Evolutionary conservation across 2,329 filamentous ascomycete genomes (phyloP).

Genomic region (Monilinia laxa): DNA sequence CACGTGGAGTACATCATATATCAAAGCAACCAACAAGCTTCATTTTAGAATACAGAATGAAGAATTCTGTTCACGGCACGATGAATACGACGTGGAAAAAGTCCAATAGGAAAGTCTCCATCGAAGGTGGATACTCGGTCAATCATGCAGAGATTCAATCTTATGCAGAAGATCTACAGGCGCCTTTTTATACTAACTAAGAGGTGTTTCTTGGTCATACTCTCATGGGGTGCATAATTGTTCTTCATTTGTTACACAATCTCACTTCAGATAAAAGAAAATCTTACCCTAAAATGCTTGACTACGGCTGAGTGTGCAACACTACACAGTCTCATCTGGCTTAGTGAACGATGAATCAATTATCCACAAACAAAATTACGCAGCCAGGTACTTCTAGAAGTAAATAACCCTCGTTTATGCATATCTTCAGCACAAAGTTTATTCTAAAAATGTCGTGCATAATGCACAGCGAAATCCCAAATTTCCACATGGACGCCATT

Average conservation of each 20-base stretch:
- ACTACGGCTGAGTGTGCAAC: conserved; percentile 15
- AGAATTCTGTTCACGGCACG: not conserved
- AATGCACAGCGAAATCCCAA: conserved; percentile 9
- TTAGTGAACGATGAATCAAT: not conserved
- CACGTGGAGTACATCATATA: not conserved
- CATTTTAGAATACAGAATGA: not conserved
- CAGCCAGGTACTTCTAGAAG: conserved; percentile 11
- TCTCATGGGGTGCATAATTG: not conserved
- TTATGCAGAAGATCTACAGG: conserved; percentile 19
- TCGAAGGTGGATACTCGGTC: conserved; percentile 9
- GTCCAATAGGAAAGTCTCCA: conserved; percentile 6
- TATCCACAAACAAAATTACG: not conserved
- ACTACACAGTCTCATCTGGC: not conserved
- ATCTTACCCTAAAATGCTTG: not conserved
- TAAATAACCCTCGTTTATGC: not conserved
- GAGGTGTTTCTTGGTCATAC: conserved; percentile 15
- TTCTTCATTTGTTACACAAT: conserved; percentile 7
- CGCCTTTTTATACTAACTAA: conserved; percentile 6
- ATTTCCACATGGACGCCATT: conserved; percentile 7
- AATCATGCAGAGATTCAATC: conserved; percentile 22
- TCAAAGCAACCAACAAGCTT: not conserved
- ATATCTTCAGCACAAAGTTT: not conserved
- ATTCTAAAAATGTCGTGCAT: conserved; percentile 17
- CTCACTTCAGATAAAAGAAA: conserved; percentile 5
- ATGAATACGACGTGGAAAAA: not conserved